Conservation (phyloP, 2,329 filamentous ascomycete species). For the Oidium heveae region DNA sequence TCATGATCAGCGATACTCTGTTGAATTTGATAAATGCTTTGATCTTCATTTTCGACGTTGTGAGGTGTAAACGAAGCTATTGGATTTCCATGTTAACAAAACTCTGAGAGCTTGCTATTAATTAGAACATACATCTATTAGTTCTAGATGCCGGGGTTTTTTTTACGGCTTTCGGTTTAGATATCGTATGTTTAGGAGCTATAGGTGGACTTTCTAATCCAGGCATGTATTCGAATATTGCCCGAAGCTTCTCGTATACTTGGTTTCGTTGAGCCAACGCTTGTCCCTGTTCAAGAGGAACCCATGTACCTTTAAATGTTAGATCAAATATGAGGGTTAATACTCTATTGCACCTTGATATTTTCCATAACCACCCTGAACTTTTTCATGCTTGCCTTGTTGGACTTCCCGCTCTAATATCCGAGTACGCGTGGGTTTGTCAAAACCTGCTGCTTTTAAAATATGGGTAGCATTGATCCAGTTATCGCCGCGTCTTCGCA, state of each 20-base stretch:
- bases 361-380: constrained; percentile 95
- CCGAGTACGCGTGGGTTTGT: constrained; percentile 83
- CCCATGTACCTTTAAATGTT: constrained; percentile 55
- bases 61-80: too few relatives aligned
- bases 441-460: constrained; percentile 84
- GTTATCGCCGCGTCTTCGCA: constrained; percentile 77
- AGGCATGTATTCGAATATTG: constrained; percentile 73
- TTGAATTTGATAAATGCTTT: too few relatives aligned
- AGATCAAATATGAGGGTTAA: constrained; percentile 2
- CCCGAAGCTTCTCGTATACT: constrained; percentile 54
- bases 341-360: constrained; percentile 45
- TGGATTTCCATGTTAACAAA: too few relatives aligned
- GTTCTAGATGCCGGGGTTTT: constrained; percentile 39
- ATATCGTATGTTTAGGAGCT: constrained; percentile 76
- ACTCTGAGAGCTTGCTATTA: too few relatives aligned
- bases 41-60: too few relatives aligned
- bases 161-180: constrained; percentile 57
- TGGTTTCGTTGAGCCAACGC: constrained; percentile 68
- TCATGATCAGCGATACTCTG: too few relatives aligned
- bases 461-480: constrained; percentile 99
- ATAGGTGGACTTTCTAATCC: constrained; percentile 77
- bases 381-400: constrained; percentile 89
- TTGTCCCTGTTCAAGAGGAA: constrained; percentile 62
- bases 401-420: constrained; percentile 94
- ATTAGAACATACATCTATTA: constrained; percentile 16